Evolutionary conservation across 768 basidiomycete species (phyloP).

Genomic region (Kwoniella dendrophila): DNA sequence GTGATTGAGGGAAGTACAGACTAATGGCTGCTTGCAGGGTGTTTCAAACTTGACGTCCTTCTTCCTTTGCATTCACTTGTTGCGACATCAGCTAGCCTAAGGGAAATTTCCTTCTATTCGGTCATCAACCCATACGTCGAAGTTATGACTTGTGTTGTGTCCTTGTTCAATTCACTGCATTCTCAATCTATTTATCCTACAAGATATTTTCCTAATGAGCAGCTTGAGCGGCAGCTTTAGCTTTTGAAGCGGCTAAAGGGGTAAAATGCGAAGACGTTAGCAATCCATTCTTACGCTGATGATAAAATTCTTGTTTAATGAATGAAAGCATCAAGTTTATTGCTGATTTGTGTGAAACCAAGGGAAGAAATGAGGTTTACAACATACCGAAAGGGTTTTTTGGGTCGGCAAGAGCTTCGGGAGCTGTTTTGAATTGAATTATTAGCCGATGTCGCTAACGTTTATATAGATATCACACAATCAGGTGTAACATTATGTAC

Average conservation of each 20-base stretch:
- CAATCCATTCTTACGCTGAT: not conserved
- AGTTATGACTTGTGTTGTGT: too few relatives aligned
- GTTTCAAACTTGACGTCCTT: too few relatives aligned
- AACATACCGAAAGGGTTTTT: conserved; percentile 53
- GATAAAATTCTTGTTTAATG: not conserved
- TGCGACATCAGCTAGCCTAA: too few relatives aligned
- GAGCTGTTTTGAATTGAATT: conserved; percentile 23
- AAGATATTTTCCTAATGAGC: not conserved
- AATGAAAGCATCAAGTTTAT: not conserved
- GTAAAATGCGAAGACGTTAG: not conserved
- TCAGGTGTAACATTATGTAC: too few relatives aligned
- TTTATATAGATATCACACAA: not conserved
- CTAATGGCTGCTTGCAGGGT: too few relatives aligned
- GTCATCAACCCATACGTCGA: not conserved
- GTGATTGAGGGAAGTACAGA: too few relatives aligned
- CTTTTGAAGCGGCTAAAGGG: conserved; percentile 24
- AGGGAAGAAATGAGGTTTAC: not conserved
- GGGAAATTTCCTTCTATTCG: too few relatives aligned
- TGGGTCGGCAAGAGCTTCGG: conserved; percentile 48
- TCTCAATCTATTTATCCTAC: conserved; percentile 15
- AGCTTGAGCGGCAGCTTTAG: conserved; percentile 30
- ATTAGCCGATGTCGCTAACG: conserved; percentile 10
- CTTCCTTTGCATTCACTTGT: too few relatives aligned
- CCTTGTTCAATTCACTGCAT: conserved; percentile 14
- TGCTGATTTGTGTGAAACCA: not conserved